Conservation (phyloP, 176 grass and related monocot species). For the Pontederia paniculata region DNA sequence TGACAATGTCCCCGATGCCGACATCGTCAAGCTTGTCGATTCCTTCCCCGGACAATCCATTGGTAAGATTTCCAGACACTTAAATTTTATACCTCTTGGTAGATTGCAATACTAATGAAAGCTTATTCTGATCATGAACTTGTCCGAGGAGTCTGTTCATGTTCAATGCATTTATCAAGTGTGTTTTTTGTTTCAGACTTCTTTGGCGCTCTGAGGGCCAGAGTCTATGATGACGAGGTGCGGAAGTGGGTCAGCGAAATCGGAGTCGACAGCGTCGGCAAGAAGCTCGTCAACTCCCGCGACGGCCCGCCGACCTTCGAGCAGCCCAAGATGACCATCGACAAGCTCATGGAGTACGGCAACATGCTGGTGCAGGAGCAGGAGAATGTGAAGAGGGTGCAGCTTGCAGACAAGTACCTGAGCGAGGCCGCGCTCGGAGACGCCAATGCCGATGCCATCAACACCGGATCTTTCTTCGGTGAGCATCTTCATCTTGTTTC, state of each 20-base stretch:
- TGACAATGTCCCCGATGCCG: slow-evolving; percentile 33
- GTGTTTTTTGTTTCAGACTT: slow-evolving; percentile 33
- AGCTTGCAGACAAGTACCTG: slow-evolving; percentile 80
- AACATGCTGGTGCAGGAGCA: slow-evolving; percentile 60
- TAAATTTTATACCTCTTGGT: too few relatives aligned
- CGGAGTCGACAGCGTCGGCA: slow-evolving; percentile 46
- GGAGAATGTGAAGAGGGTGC: slow-evolving; percentile 83
- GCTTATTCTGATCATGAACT: too few relatives aligned
- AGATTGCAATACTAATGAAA: too few relatives aligned
- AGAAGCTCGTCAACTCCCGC: slow-evolving; percentile 58
- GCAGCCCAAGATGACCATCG: slow-evolving; percentile 60
- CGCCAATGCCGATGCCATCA: slow-evolving; percentile 50
- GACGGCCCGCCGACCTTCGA: slow-evolving; percentile 57
- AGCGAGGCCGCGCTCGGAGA: slow-evolving; percentile 71
- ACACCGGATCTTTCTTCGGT: slow-evolving; percentile 52
- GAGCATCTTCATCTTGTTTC: slow-evolving; percentile 19
- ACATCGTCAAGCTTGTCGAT: slow-evolving; percentile 52
- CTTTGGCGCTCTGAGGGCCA: slow-evolving; percentile 71
- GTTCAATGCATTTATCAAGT: too few relatives aligned
- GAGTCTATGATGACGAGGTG: slow-evolving; percentile 86
- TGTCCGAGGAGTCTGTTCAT: too few relatives aligned
- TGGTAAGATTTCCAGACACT: slow-evolving; percentile 19
- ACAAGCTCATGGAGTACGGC: slow-evolving; percentile 65
- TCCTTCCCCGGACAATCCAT: slow-evolving; percentile 91
- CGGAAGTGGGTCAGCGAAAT: slow-evolving; percentile 35